These are phyloP conservation scores for Hirsutella minnesotensis DNA, from an alignment of 2,329 filamentous ascomycete genomes.

Conservation along the genomic window DNA sequence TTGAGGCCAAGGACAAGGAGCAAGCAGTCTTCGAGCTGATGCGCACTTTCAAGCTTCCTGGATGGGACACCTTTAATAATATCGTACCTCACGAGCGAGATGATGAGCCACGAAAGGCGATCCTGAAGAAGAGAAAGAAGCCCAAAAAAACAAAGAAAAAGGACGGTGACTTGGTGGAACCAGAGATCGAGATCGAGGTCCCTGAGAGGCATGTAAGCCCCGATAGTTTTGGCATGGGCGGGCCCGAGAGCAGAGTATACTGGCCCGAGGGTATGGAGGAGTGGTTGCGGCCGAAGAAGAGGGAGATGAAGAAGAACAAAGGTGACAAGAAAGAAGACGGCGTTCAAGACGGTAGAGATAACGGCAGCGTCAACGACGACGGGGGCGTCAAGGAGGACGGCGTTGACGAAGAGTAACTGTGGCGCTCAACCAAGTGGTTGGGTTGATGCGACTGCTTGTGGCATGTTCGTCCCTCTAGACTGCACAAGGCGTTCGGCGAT, in stretches of 20 bases:
- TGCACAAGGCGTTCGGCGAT: neutral
- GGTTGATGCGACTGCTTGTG: neutral
- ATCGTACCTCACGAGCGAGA: slow-evolving; percentile 64
- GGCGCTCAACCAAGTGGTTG: neutral
- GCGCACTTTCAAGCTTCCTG: slow-evolving; percentile 74
- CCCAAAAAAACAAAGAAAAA: slow-evolving; percentile 22
- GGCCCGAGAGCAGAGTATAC: slow-evolving; percentile 68
- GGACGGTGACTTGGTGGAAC: slow-evolving; percentile 22
- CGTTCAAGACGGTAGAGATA: neutral
- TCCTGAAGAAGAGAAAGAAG: slow-evolving; percentile 23
- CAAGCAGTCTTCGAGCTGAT: slow-evolving; percentile 93
- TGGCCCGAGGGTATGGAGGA: slow-evolving; percentile 87
- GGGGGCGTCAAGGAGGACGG: neutral
- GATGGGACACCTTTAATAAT: slow-evolving; percentile 63
- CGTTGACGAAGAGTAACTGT: neutral
- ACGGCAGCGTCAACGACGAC: neutral
- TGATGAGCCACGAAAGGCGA: slow-evolving; percentile 53
- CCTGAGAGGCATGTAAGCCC: slow-evolving; percentile 39
- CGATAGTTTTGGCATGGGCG: slow-evolving; percentile 77
- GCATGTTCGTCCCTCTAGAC: too few relatives aligned
- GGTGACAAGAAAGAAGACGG: slow-evolving; percentile 11
- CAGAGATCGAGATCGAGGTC: slow-evolving; percentile 13
- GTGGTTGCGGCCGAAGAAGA: slow-evolving; percentile 75
- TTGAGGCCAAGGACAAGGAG: slow-evolving; percentile 96
- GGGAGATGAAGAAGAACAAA: slow-evolving; percentile 40